Conservation (phyloP, 306 rosid genomes). For the Vigna angularis region DNA sequence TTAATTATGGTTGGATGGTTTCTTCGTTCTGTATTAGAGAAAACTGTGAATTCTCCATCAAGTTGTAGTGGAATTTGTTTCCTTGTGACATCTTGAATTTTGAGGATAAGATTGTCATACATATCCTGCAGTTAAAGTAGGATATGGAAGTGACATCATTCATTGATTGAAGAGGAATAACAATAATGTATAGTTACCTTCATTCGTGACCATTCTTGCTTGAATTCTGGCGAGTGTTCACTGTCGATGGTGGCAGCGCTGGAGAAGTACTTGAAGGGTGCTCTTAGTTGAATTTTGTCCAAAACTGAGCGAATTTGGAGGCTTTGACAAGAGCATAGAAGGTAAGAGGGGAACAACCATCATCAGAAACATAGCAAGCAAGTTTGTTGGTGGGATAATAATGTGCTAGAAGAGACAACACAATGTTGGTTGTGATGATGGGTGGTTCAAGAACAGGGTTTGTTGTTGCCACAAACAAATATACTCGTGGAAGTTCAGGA, state of each 20-base stretch:
- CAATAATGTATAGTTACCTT: conserved; percentile 45
- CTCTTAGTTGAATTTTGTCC: conserved; percentile 64
- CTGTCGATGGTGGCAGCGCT: background rate
- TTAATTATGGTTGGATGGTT: no score
- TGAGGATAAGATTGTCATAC: conserved; percentile 56
- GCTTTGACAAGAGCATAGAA: conserved; percentile 64
- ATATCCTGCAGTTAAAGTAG: conserved; percentile 50
- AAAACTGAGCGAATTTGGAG: conserved; percentile 60
- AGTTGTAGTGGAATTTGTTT: background rate
- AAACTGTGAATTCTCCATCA: no score
- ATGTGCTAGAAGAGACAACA: conserved; percentile 66
- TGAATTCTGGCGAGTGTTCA: conserved; percentile 38
- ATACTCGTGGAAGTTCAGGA: conserved; percentile 64
- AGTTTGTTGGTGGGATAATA: conserved; percentile 70
- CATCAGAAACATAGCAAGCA: conserved; percentile 83
- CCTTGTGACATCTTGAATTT: conserved; percentile 51
- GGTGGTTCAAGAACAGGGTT: conserved; percentile 69
- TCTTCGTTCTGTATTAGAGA: no score
- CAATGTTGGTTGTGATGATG: conserved; percentile 64
- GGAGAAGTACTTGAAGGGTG: conserved; percentile 67
- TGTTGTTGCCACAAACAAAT: conserved; percentile 74
- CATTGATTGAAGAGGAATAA: background rate
- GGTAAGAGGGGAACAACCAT: conserved; percentile 66
- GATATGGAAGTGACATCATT: no score
- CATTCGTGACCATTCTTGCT: conserved; percentile 54